Percentiles rank a stretch among this genome's conserved stretches.
Conservation (phyloP, 2,329 filamentous ascomycete species). For the Xylariales sp. region DNA sequence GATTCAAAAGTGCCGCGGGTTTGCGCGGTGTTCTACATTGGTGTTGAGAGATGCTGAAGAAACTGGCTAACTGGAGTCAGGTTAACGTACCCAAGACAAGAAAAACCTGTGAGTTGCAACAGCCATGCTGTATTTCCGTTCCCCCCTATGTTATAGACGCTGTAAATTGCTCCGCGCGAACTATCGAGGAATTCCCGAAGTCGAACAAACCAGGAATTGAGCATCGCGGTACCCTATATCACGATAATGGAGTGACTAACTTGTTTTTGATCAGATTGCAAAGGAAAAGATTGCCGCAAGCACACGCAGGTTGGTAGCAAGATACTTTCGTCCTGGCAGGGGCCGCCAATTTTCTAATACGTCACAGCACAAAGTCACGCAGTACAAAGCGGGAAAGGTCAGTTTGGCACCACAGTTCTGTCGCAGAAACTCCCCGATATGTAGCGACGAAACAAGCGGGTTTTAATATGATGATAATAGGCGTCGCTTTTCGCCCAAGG, state of each 20-base stretch:
- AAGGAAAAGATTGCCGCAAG: conserved; percentile 90
- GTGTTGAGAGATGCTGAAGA: neutral
- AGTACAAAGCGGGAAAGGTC: conserved; percentile 96
- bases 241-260: too few species aligned
- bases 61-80: conserved; percentile 42
- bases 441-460: neutral
- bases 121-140: too few species aligned
- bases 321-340: too few species aligned
- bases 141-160: too few species aligned
- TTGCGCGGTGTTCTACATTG: neutral
- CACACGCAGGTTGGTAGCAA: too few species aligned
- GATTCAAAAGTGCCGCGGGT: neutral
- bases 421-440: neutral
- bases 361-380: conserved; percentile 90
- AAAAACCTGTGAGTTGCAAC: too few species aligned
- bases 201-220: too few species aligned
- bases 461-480: conserved; percentile 33
- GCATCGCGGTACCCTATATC: too few species aligned
- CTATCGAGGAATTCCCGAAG: too few species aligned
- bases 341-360: too few species aligned
- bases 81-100: conserved; percentile 99
- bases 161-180: too few species aligned
- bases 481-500: conserved; percentile 95
- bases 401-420: conserved; percentile 16
- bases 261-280: too few species aligned